Base-by-base conservation (phyloP, 2,329 filamentous ascomycete species). In the Parascedosporium putredinis region DNA sequence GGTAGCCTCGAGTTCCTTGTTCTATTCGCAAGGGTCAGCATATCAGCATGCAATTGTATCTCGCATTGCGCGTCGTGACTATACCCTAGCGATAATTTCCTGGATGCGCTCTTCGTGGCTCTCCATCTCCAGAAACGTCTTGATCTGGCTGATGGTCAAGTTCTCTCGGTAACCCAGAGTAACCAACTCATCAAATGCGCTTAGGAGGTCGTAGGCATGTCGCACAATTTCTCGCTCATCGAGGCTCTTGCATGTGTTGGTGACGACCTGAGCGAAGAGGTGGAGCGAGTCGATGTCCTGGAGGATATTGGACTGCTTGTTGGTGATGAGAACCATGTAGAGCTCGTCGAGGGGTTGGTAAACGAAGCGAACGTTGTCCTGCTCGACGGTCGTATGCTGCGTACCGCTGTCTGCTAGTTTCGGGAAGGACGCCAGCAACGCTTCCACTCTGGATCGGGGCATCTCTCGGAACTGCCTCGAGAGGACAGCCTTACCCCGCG, bases 261-360 rank as follows among this genome's bases (percentile, higher is more conserved):
- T 88, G 50, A 96, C 93, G 14, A 98, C 91, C 72, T 98, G 93
- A 52, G 91, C 91, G 65, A 98, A 98, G 18, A 98, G 79, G 67
- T 98, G 94, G 53, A 98, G 79, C 52, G 93, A 95, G 71, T 97
- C 93, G 67, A 98, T 98, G 69, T 98, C 93, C 72, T 98, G 93
- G 47, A 98, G 79, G 59, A 98, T 98, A 71, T 98, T 98, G 68
- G 91, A 97, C 75, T 97, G 93, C 61, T 89, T 86, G 76, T 98
- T 98, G 67, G 94, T 98, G 70, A 98, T 97, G 62, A 98, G 82
- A 57, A 98, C 91, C 81, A 98, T 97, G 79, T 98, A 98, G 56
- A 98, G 83, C 74, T 98, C 94, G 71, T 98, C 94, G 56, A 98
- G 79, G 53, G 93, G 94, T 68, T 98, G 93, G 75, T 98, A 98